Evolutionary conservation across 352 stramenopile genomes (phyloP).

Genomic region (Phytopythium litorale): DNA sequence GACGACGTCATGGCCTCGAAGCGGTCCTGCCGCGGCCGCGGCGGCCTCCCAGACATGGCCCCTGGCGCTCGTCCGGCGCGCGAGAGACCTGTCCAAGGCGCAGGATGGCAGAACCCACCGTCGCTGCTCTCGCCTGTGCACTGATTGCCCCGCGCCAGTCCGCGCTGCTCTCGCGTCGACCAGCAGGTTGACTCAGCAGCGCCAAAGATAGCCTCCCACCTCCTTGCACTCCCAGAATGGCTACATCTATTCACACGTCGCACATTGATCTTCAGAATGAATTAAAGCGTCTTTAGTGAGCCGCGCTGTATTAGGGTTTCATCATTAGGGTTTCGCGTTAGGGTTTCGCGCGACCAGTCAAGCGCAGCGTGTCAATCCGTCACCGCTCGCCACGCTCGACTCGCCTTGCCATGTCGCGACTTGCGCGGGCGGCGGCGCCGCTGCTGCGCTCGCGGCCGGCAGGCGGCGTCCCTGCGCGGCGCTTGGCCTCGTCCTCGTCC

Average conservation of each 20-base stretch:
- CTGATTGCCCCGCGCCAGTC: too few relatives aligned
- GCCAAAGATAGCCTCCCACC: not conserved
- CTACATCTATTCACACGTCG: not conserved
- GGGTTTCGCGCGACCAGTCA: not conserved
- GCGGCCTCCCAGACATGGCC: not conserved
- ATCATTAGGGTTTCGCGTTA: not conserved
- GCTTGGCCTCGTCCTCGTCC: not conserved
- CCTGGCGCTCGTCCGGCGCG: not conserved
- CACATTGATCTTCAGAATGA: not conserved
- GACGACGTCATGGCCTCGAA: conserved; percentile 8
- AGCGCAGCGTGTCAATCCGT: not conserved
- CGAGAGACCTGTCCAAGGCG: too few relatives aligned
- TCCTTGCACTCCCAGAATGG: not conserved
- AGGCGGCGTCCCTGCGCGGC: not conserved
- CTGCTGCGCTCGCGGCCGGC: not conserved
- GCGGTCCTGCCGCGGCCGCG: conserved; percentile 5
- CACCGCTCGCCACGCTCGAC: not conserved
- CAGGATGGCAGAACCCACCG: too few relatives aligned
- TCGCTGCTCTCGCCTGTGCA: too few relatives aligned
- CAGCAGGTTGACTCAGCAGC: not conserved
- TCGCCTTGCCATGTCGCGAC: not conserved
- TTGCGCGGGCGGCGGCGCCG: not conserved
- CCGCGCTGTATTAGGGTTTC: not conserved
- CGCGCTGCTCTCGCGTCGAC: too few relatives aligned
- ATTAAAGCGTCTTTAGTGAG: not conserved